Evolutionary conservation across 768 basidiomycete species (phyloP).

Genomic region (Tricholomella constricta): DNA sequence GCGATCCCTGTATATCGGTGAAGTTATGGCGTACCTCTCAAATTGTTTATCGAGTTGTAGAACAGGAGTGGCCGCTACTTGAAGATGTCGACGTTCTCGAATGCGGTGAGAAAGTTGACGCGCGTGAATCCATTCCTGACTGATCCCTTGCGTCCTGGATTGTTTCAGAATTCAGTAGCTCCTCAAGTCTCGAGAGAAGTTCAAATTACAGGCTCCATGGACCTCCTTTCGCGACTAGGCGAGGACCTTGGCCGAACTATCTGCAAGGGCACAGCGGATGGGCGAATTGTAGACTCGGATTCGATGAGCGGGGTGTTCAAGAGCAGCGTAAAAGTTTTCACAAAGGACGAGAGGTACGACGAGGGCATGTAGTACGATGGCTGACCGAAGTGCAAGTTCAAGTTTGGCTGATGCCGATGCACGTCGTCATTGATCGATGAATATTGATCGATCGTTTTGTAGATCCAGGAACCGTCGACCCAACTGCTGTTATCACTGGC

Average conservation of each 20-base stretch:
- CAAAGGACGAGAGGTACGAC: constrained; percentile 21
- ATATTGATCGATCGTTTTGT: not conserved
- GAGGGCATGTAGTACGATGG: no score
- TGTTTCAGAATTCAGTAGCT: not conserved
- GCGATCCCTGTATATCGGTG: not conserved
- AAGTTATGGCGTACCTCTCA: not conserved
- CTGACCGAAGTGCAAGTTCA: no score
- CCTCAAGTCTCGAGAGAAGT: not conserved
- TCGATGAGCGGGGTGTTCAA: constrained; percentile 39
- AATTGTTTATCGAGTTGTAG: not conserved
- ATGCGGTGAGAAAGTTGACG: not conserved
- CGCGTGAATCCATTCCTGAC: not conserved
- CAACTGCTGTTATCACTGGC: not conserved
- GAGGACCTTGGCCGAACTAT: constrained; percentile 15
- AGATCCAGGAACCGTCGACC: no score
- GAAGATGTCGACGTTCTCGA: constrained; percentile 1
- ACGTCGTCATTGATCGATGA: not conserved
- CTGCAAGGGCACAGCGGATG: constrained; percentile 27
- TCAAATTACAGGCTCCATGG: constrained; percentile 5
- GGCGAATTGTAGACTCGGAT: constrained; percentile 18
- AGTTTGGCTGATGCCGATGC: no score
- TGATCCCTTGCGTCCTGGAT: not conserved
- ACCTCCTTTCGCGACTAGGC: not conserved
- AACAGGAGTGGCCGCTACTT: constrained; percentile 1
- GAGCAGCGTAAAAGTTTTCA: constrained; percentile 33